phyloP scores from a whole-genome alignment of 371 early-diverging fungal species.

The Rhizomucor miehei region DNA sequence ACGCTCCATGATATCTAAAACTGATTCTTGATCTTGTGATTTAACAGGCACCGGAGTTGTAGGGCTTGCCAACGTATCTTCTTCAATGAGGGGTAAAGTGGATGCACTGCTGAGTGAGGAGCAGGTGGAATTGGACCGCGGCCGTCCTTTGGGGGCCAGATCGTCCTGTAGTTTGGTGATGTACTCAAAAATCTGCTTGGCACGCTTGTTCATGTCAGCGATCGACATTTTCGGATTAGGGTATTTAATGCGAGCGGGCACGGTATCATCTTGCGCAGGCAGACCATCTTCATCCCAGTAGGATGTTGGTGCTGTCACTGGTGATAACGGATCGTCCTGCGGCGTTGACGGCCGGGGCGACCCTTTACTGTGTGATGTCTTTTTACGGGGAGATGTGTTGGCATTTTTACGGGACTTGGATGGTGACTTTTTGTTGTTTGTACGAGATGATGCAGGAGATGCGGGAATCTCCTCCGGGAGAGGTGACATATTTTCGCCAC shows the following conservation, averaged over 20 bases:
- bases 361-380: conserved; percentile 6
- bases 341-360: conserved; percentile 16
- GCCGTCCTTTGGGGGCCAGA: conserved; percentile 23
- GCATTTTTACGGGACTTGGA: conserved; percentile 4
- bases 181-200: conserved; percentile 55
- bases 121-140: conserved; percentile 5
- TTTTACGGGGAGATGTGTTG: conserved; percentile 2
- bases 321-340: conserved; percentile 7
- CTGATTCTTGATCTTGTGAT: conserved; percentile 17
- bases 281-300: conserved; percentile 40
- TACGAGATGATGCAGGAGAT: conserved; percentile 10
- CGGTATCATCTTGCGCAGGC: conserved; percentile 33
- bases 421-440: conserved; percentile 15
- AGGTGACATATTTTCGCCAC: conserved; percentile 1
- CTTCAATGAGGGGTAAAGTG: conserved; percentile 34
- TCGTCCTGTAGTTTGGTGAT: conserved; percentile 50
- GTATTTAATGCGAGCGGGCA: conserved; percentile 50
- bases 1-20: conserved; percentile 39
- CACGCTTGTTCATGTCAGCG: conserved; percentile 62
- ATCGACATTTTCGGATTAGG: conserved; percentile 53
- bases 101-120: conserved; percentile 39
- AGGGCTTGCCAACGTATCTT: conserved; percentile 13
- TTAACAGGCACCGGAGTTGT: conserved; percentile 16
- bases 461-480: conserved; percentile 17
- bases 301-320: conserved; percentile 6